A percentile compares a stretch with the other conserved stretches of the same genome.
These are phyloP conservation scores for Neonectria magnoliae DNA, from an alignment of 2,329 filamentous ascomycete genomes.

Conservation along the genomic window DNA sequence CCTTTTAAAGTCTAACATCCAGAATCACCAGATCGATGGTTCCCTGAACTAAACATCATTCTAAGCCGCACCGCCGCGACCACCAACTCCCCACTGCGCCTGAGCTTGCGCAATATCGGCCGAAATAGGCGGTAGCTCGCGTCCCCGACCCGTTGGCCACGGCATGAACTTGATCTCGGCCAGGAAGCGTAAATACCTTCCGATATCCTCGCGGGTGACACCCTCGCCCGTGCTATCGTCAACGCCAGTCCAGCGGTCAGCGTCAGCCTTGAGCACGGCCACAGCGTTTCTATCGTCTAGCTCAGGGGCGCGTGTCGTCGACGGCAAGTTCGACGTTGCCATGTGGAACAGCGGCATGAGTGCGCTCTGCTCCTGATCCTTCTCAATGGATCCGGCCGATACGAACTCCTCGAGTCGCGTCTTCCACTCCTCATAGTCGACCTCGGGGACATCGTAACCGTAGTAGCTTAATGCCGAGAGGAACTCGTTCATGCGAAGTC, in stretches of 20 bases:
- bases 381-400: constrained; percentile 22
- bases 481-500: constrained; percentile 81
- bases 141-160: constrained; percentile 26
- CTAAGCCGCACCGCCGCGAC: neutral
- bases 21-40: no score
- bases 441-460: constrained; percentile 77
- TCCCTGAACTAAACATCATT: no score
- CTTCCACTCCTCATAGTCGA: constrained; percentile 68
- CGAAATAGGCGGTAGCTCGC: constrained; percentile 30
- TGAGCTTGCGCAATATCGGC: constrained; percentile 27
- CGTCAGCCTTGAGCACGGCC: constrained; percentile 70
- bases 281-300: constrained; percentile 74
- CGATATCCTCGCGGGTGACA: constrained; percentile 29
- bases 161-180: constrained; percentile 34
- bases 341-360: constrained; percentile 78
- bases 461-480: constrained; percentile 75
- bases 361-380: constrained; percentile 43
- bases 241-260: constrained; percentile 64
- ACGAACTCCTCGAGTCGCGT: constrained; percentile 37
- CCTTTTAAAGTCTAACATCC: no score
- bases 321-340: constrained; percentile 73
- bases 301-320: constrained; percentile 74
- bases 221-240: constrained; percentile 60
- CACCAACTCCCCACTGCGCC: constrained; percentile 28
- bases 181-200: constrained; percentile 25